Evolutionary conservation across 345 rosid genomes (phyloP).

Genomic region (Syzygium oleosum): DNA sequence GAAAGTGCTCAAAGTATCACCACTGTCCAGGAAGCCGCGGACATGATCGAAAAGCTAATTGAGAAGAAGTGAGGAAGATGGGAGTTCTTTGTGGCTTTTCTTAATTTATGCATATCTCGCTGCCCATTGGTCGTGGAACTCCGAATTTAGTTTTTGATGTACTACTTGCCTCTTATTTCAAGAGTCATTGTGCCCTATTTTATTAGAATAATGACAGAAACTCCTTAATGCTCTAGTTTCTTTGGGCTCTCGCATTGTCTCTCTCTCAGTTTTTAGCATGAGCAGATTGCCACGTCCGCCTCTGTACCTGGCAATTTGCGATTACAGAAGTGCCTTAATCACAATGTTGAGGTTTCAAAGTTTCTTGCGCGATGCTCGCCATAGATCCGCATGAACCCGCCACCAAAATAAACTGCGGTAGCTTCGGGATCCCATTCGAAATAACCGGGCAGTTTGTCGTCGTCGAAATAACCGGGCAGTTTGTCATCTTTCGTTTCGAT

Average conservation of each 20-base stretch:
- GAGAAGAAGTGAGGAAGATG: slow-evolving; percentile 17
- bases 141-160: neutral
- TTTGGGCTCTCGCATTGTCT: neutral
- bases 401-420: neutral
- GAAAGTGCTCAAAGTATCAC: slow-evolving; percentile 54
- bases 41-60: slow-evolving; percentile 50
- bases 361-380: neutral
- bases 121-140: neutral
- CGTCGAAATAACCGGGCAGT: neutral
- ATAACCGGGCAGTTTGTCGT: neutral
- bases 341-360: neutral
- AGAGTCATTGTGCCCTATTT: neutral
- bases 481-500: neutral
- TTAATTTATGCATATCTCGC: neutral
- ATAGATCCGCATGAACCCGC: neutral
- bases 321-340: neutral
- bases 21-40: slow-evolving; percentile 69
- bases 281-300: neutral
- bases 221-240: neutral
- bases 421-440: no score
- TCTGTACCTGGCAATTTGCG: neutral
- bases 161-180: neutral
- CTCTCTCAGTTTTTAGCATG: neutral
- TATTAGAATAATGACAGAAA: neutral
- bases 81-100: neutral